Conservation (phyloP, 768 basidiomycete species). For the Tylopilus subfusipes region DNA sequence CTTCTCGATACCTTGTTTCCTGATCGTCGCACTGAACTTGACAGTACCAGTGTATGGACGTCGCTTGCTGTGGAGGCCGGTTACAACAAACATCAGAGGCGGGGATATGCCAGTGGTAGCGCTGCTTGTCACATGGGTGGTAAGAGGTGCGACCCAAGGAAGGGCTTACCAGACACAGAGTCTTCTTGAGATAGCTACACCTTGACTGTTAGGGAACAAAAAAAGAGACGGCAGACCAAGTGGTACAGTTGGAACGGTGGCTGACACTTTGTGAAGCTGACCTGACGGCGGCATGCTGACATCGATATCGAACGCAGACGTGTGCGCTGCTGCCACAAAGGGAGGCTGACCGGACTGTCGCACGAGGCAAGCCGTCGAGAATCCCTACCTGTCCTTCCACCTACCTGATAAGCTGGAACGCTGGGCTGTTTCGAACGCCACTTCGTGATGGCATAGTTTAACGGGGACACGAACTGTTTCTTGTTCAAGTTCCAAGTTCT, state of each 20-base stretch:
- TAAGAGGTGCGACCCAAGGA: background rate
- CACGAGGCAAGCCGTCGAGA: background rate
- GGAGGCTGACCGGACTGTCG: background rate
- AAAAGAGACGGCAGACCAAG: background rate
- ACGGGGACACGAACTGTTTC: no score
- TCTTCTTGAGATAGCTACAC: background rate
- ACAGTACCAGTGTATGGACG: background rate
- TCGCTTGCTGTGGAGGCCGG: conserved; percentile 24
- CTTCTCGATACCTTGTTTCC: background rate
- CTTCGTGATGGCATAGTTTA: no score
- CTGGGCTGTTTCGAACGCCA: no score
- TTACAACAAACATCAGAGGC: conserved; percentile 22
- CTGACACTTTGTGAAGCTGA: conserved; percentile 21
- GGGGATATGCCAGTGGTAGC: background rate
- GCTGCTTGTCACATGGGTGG: conserved; percentile 18
- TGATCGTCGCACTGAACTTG: background rate
- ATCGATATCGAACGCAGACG: background rate
- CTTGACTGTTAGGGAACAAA: background rate
- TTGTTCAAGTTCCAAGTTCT: no score
- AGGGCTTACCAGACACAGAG: conserved; percentile 6
- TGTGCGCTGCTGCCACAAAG: background rate
- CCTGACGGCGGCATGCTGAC: background rate
- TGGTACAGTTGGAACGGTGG: conserved; percentile 2
- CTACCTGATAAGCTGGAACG: background rate
- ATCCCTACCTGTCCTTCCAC: background rate